phyloP scores from a whole-genome alignment of 2,329 filamentous ascomycete genomes.

The Sphaerulina populicola region DNA sequence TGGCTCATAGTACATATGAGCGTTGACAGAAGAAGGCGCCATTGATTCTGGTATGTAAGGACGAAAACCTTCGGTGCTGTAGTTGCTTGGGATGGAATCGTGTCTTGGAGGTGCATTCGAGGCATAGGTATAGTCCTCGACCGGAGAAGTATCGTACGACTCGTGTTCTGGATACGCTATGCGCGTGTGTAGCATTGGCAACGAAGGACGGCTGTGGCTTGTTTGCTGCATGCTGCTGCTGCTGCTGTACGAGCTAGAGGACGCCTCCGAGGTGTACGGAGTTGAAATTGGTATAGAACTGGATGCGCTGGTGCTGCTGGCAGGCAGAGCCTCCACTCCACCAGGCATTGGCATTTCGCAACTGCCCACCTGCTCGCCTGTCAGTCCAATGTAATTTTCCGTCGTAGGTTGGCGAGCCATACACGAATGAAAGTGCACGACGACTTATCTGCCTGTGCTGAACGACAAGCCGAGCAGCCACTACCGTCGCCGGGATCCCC shows the following conservation, averaged over 20 bases:
- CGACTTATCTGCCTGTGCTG: constrained; percentile 53
- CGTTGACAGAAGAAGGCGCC: constrained; percentile 22
- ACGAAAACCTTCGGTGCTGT: constrained; percentile 25
- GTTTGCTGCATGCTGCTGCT: constrained; percentile 10
- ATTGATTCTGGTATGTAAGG: constrained; percentile 24
- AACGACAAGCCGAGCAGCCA: constrained; percentile 76
- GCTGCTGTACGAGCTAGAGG: constrained; percentile 11
- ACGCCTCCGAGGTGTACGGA: constrained; percentile 14
- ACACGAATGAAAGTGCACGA: constrained; percentile 71
- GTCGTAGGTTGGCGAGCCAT: background rate
- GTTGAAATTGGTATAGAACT: constrained; percentile 8
- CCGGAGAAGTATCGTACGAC: constrained; percentile 26
- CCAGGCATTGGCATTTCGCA: constrained; percentile 13
- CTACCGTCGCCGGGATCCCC: constrained; percentile 69
- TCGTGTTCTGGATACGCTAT: constrained; percentile 24
- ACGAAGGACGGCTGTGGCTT: constrained; percentile 21
- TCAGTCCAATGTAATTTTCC: background rate
- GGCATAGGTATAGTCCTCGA: constrained; percentile 26
- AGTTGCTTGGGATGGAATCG: constrained; percentile 24
- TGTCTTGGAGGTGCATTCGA: constrained; percentile 22
- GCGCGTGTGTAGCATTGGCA: constrained; percentile 23
- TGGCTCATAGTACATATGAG: constrained; percentile 25
- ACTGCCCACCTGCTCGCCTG: constrained; percentile 15
- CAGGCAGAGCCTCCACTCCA: constrained; percentile 15
- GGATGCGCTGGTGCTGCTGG: constrained; percentile 10